Evolutionary conservation across 1,139 yeast species (phyloP).

Genomic region (Candida neerlandica): DNA sequence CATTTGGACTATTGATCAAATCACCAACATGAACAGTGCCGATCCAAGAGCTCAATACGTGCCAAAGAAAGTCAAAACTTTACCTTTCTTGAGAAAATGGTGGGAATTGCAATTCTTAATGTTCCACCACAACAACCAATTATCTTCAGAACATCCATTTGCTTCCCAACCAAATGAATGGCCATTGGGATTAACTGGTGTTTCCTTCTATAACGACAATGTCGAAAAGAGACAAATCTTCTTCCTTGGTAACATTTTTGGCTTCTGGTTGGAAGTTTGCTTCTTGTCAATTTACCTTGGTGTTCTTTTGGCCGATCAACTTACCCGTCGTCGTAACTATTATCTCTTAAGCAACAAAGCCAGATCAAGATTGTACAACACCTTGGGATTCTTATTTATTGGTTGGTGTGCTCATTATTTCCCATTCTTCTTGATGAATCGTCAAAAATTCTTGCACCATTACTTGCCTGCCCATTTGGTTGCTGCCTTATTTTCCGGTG

Average conservation of each 20-base stretch:
- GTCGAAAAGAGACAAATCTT: conserved; percentile 70
- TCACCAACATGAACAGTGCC: conserved; percentile 53
- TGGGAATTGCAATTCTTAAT: conserved; percentile 82
- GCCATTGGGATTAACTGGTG: conserved; percentile 94
- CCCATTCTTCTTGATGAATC: conserved; percentile 88
- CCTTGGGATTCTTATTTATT: conserved; percentile 78
- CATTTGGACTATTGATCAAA: conserved; percentile 77
- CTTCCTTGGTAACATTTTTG: conserved; percentile 86
- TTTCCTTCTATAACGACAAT: conserved; percentile 92
- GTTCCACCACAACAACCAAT: conserved; percentile 90
- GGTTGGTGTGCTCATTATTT: conserved; percentile 91
- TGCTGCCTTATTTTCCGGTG: conserved; percentile 84
- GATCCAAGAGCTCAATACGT: conserved; percentile 64
- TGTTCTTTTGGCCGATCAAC: conserved; percentile 66
- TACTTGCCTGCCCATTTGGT: conserved; percentile 94
- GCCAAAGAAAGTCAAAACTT: conserved; percentile 56
- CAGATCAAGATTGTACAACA: conserved; percentile 74
- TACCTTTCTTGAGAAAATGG: conserved; percentile 86
- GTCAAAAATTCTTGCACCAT: conserved; percentile 94
- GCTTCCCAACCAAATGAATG: conserved; percentile 91
- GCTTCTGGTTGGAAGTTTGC: conserved; percentile 86
- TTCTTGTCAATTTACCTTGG: conserved; percentile 70
- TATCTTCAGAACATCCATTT: conserved; percentile 90
- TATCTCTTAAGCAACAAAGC: conserved; percentile 61
- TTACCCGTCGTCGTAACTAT: conserved; percentile 73